Percentiles rank a stretch among this genome's conserved stretches.
These are phyloP conservation scores for Caloboletus firmus DNA, from an alignment of 1,284 basidiomycete species.

Conservation along the genomic window DNA sequence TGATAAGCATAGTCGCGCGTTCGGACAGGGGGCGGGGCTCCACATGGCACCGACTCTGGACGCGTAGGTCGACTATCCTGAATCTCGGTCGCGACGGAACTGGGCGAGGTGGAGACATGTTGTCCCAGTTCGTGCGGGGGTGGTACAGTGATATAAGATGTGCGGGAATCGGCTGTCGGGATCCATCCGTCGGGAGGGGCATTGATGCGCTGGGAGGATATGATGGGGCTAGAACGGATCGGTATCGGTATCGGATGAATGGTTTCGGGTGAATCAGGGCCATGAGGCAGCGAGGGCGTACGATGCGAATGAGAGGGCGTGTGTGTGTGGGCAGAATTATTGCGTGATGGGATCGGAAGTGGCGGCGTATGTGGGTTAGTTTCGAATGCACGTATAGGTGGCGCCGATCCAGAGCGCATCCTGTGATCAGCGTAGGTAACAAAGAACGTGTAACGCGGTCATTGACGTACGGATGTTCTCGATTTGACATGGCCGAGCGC, in stretches of 20 bases:
- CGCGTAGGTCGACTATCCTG: conserved; percentile 9
- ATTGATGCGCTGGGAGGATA: conserved; percentile 15
- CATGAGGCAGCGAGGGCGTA: conserved; percentile 20
- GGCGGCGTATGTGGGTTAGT: conserved; percentile 26
- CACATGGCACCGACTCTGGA: too few relatives aligned
- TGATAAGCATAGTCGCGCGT: conserved; percentile 35
- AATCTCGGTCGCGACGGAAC: conserved; percentile 15
- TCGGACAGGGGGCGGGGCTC: conserved; percentile 29
- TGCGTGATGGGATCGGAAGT: conserved; percentile 35
- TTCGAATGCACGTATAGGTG: conserved; percentile 31
- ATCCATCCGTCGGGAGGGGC: conserved; percentile 42
- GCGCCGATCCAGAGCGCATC: conserved; percentile 29
- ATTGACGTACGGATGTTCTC: conserved; percentile 28
- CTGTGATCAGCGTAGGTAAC: conserved; percentile 23
- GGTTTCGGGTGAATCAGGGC: conserved; percentile 26
- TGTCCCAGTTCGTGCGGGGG: conserved; percentile 40
- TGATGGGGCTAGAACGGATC: conserved; percentile 24
- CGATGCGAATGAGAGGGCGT: conserved; percentile 23
- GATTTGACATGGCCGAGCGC: conserved; percentile 16
- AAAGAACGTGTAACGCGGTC: neutral
- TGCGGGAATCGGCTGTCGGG: conserved; percentile 36
- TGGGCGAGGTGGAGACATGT: conserved; percentile 26
- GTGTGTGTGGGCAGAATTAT: conserved; percentile 22
- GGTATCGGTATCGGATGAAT: conserved; percentile 40
- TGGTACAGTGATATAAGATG: conserved; percentile 37